Evolutionary conservation across 257 asterid species (phyloP).

Genomic region (Plantago ovata): DNA sequence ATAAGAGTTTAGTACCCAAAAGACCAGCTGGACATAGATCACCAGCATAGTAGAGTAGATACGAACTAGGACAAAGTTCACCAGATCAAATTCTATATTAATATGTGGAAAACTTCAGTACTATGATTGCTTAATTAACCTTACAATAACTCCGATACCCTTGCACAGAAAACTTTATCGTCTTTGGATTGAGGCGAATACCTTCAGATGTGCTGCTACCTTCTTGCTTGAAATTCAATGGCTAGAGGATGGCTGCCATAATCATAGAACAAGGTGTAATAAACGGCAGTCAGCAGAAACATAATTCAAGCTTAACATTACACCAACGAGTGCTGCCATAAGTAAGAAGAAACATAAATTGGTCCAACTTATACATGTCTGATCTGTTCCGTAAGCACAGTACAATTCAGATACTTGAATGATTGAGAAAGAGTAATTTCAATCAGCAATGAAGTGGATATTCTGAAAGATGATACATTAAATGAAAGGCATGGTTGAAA

Average conservation of each 20-base stretch:
- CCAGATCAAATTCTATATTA: too few species aligned
- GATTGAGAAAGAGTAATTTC: conserved; percentile 16
- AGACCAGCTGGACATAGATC: background rate
- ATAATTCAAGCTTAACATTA: too few species aligned
- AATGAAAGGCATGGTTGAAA: too few species aligned
- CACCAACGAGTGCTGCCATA: background rate
- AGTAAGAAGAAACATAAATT: background rate
- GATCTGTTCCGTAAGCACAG: background rate
- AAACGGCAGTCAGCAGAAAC: too few species aligned
- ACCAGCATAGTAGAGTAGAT: background rate
- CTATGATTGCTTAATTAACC: too few species aligned
- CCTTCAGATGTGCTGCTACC: background rate
- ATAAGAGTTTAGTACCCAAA: background rate
- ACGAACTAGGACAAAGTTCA: too few species aligned
- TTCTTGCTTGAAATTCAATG: background rate
- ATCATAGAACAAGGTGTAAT: background rate
- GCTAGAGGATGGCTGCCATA: background rate
- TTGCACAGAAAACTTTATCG: too few species aligned
- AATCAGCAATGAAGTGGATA: conserved; percentile 1
- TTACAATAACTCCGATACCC: too few species aligned
- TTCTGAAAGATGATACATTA: conserved; percentile 4
- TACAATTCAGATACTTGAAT: background rate
- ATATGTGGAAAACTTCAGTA: too few species aligned
- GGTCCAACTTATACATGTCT: background rate
- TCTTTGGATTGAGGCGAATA: background rate